These are phyloP conservation scores for Fusarium sp. DNA, from an alignment of 2,329 filamentous ascomycete genomes.

Conservation along the genomic window DNA sequence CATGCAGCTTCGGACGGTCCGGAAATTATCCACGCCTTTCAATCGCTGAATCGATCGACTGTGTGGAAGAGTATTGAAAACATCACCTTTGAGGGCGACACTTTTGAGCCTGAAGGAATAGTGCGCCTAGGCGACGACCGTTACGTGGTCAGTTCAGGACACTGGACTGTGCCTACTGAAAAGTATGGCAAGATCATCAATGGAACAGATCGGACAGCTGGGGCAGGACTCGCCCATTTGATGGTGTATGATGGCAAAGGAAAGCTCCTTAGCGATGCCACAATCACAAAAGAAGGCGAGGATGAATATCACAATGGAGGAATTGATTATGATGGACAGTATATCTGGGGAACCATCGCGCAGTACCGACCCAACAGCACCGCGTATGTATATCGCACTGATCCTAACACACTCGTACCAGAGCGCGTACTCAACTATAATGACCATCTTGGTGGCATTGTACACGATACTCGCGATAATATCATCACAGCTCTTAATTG, in stretches of 20 bases:
- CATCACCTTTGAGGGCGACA: slow-evolving; percentile 56
- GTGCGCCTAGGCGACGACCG: slow-evolving; percentile 56
- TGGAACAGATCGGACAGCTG: slow-evolving; percentile 60
- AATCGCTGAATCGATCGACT: slow-evolving; percentile 52
- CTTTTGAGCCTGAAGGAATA: slow-evolving; percentile 62
- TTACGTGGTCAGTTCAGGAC: slow-evolving; percentile 57
- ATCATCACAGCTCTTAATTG: slow-evolving; percentile 57
- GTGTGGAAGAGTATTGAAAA: slow-evolving; percentile 56
- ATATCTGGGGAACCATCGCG: slow-evolving; percentile 58
- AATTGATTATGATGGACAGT: slow-evolving; percentile 60
- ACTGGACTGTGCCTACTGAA: slow-evolving; percentile 54
- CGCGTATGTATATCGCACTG: slow-evolving; percentile 54
- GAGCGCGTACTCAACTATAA: slow-evolving; percentile 49
- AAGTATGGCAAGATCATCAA: slow-evolving; percentile 59
- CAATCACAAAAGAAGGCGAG: slow-evolving; percentile 52
- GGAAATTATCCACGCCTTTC: slow-evolving; percentile 52
- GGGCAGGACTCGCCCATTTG: slow-evolving; percentile 58
- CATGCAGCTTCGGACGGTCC: slow-evolving; percentile 50
- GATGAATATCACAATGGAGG: slow-evolving; percentile 60
- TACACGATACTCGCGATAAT: slow-evolving; percentile 52
- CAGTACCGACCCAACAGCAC: slow-evolving; percentile 62
- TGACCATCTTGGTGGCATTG: slow-evolving; percentile 60
- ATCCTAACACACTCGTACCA: slow-evolving; percentile 51
- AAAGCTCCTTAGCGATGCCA: slow-evolving; percentile 56
- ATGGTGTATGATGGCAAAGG: slow-evolving; percentile 58